Evolutionary conservation across 495 filamentous ascomycete species (phyloP), one percentile per base, ranked within the genome.

Genomic region (Endocarpon pusillum): DNA sequence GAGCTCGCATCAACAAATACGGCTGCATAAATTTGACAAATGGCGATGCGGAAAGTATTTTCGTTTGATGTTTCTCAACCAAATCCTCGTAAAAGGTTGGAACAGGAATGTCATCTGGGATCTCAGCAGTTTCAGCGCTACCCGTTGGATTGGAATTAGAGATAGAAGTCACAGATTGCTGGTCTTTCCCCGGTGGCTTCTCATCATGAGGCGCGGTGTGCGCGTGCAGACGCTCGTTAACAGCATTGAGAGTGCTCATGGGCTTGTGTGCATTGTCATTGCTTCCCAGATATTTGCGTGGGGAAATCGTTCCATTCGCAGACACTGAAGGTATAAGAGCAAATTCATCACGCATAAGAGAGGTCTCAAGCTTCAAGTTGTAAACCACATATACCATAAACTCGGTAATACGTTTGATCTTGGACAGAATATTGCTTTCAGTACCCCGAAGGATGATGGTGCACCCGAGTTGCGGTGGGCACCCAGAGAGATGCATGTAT

Each of bases 321-420:
- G 71, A 56, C 3, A 71, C 62, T 2, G 76, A 70, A 9, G 91
- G 86, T 30, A 94, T 76, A 36, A 86, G 66, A 17, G 91, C 80
- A 50, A 83, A 93, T 43, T 94, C 86, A 55, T 99, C 91, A 33
- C 86, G 71, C 80, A 99, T 89, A 30, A 99, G 54, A 46, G 75
- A 93, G 1, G 91, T 94, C 54, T 99, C 91, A 5, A 99, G 68
- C 49, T 89, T 94, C 15, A 96, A 65, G 43, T 94, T 99, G 54
- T 99, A 94, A 11, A 94, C 84, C 17, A 99, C 91, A 47, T 94
- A 99, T 36, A 87, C 74, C 85, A 99, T 93, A 46, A 99, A 92
- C 51, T 99, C 91, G 2, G 89, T 91, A 45, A 99, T 91, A 28
- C 71, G 71, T 49, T 99, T 99, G 51, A 99, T 74, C 38, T 71